Evolutionary conservation across 306 rosid species (phyloP), one percentile per base, ranked within the genome.

Genomic region (Psophocarpus tetragonolobus): DNA sequence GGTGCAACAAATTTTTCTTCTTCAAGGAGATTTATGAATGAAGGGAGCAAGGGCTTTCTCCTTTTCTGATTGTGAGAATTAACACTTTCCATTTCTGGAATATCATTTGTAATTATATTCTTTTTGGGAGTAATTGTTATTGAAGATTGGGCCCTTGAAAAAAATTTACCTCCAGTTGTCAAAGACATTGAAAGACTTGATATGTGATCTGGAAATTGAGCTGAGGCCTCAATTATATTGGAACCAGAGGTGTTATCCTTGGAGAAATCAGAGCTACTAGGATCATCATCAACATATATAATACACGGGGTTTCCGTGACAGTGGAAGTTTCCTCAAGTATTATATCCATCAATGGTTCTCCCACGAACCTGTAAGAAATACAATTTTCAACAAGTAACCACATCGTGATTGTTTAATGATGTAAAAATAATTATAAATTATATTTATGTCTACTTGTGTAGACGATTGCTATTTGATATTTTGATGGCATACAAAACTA

Each of bases 31-130:
- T 82, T 81, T 41, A 64, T 71, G 73, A 77, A 74, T 1, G 87
- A 77, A 73, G 84, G 32, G 77, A 56, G 75, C 53, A 76, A 54
- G 69, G 88, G 44, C 85, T 84, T 90, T 84, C 97, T 92, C 69
- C 89, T 87, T 86, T 92, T 94, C 38, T 80, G 93, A 64, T 80
- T 68, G 79, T 88, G 89, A 80, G 98, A 94, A 86, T 92, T 91
- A 60, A 91, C 97, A 85, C 98, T 94, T 85, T 91, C 98, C 71
- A 51, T 82, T 84, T 93, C 91, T 20, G 68, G 73, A 76, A 74
- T 79, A 64, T 80, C 72, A 75, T 64, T 84, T 76, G 80, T 38
- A 73, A 78, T 47, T 24, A 73, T 78, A 75, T 58, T 81, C 85
- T 77, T 94, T 74, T 84, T 87, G 50, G 97, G 95, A 57, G 95